These are phyloP conservation scores for Lophiotrema nucula DNA, from an alignment of 495 filamentous ascomycete genomes.

Conservation along the genomic window DNA sequence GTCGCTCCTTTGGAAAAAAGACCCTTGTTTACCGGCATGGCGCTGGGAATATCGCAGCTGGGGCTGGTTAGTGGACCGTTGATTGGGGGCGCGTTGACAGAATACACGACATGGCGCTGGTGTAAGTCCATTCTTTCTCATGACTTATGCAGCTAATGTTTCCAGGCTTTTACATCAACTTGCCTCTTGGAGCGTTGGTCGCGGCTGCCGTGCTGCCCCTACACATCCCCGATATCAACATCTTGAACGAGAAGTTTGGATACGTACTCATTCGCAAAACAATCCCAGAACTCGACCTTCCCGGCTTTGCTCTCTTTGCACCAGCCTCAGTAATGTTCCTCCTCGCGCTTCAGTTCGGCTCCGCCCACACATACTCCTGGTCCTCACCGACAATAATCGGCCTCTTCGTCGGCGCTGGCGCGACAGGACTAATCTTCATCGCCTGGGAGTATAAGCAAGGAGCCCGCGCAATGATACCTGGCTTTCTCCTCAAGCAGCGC, in stretches of 20 bases:
- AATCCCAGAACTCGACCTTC: slow-evolving; percentile 47
- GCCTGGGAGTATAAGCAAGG: slow-evolving; percentile 51
- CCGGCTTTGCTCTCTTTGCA: slow-evolving; percentile 49
- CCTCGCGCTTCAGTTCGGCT: slow-evolving; percentile 52
- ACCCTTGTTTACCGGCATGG: slow-evolving; percentile 9
- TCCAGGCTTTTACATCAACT: slow-evolving; percentile 64
- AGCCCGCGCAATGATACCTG: slow-evolving; percentile 54
- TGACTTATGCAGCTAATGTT: background rate
- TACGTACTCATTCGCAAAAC: background rate
- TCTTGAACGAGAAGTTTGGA: slow-evolving; percentile 34
- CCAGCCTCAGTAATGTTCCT: slow-evolving; percentile 50
- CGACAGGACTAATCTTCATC: slow-evolving; percentile 45
- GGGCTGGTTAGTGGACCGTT: slow-evolving; percentile 52
- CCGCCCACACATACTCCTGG: slow-evolving; percentile 45
- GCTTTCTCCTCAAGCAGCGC: slow-evolving; percentile 26
- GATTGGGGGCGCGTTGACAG: slow-evolving; percentile 64
- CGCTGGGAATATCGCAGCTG: slow-evolving; percentile 16
- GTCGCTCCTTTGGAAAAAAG: slow-evolving; percentile 9
- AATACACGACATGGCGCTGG: slow-evolving; percentile 61
- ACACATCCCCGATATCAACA: slow-evolving; percentile 48
- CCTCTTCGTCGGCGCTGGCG: slow-evolving; percentile 52
- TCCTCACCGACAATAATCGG: slow-evolving; percentile 48
- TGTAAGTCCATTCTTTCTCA: slow-evolving; percentile 43
- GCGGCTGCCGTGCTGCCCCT: slow-evolving; percentile 48
- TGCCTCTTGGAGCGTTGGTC: slow-evolving; percentile 57